phyloP scores from a whole-genome alignment of 2,329 filamentous ascomycete genomes.

The Botryotinia narcissicola region DNA sequence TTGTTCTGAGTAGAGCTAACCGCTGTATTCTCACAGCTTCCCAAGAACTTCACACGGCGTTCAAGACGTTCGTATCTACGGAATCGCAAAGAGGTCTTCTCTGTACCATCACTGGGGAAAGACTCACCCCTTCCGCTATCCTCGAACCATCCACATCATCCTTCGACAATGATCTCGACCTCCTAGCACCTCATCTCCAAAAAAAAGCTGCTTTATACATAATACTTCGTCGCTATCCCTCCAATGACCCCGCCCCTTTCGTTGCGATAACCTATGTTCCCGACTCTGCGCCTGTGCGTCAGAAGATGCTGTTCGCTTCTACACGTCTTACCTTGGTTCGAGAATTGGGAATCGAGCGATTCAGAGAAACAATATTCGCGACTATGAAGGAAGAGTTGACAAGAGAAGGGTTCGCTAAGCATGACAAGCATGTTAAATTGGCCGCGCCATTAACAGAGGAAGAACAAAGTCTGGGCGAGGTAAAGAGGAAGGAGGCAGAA shows the following conservation, averaged over 20 bases:
- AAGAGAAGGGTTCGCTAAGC: constrained; percentile 65
- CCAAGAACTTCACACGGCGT: constrained; percentile 70
- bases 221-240: constrained; percentile 66
- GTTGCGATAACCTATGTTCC: constrained; percentile 76
- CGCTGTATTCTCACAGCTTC: constrained; percentile 54
- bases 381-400: constrained; percentile 69
- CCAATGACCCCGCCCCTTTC: constrained; percentile 49
- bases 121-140: constrained; percentile 59
- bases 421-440: constrained; percentile 64
- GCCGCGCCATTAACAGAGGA: constrained; percentile 76
- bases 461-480: constrained; percentile 67
- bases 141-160: constrained; percentile 52
- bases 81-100: constrained; percentile 66
- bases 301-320: constrained; percentile 83
- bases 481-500: constrained; percentile 72
- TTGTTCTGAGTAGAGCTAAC: constrained; percentile 14
- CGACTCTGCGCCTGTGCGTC: constrained; percentile 72
- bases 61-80: constrained; percentile 65
- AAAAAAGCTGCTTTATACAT: constrained; percentile 69
- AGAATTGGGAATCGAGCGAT: constrained; percentile 75
- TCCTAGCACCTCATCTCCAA: constrained; percentile 62
- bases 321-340: constrained; percentile 73
- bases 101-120: constrained; percentile 66
- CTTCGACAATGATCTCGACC: constrained; percentile 63
- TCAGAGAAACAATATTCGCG: constrained; percentile 72